Base-by-base conservation (phyloP, 2,329 filamentous ascomycete species). In the Nemania sp. region DNA sequence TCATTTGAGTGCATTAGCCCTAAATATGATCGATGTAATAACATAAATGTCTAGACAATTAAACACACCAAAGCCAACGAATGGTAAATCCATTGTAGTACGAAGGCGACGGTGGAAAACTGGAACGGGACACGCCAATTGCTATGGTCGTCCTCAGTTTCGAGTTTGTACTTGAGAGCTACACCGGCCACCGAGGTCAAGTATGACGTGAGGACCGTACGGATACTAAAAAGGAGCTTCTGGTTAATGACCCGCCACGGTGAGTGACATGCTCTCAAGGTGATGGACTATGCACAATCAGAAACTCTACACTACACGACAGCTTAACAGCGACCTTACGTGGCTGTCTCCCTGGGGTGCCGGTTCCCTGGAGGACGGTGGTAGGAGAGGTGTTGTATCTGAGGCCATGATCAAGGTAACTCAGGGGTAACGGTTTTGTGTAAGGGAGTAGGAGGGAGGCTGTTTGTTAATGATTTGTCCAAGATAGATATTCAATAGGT, bases 191-290 rank as follows among this genome's bases (percentile, higher is more conserved):
- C 77, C 18, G 78, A 80, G 6, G 80, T 76, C 38, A 87, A 77
- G 72, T 86, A 85, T 5, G 76, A 78, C 22, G 86, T 70, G 11
- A 86, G 69, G 3, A 79, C 49, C 11, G 80, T 79, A 49, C 86
- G 83, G 22, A 86, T 71, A 62, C 79, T 76, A 56, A 85, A 80
- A 54, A 87, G 79, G 32, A 79, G 64, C 53, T 81, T 82, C 68
- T 87, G 85, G 27, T 80, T 81, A 55, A 87, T 81, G 60, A 73
- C 79, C 6, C 77, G 72, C 83, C 85, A 87, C 22, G 85, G 82
- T 1, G 86, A 87, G 69, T 87, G 85, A 47, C 82, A 83, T 54
- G 81, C 83, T 73, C 84, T 83, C 15, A 86, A 79, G 64, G 85
- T 86, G 15, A 85, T 82, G 29, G 85, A 83, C 85, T 87, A 53